Evolutionary conservation across 1,284 basidiomycete genomes (phyloP).

Genomic region (Fomitopsis palustris): DNA sequence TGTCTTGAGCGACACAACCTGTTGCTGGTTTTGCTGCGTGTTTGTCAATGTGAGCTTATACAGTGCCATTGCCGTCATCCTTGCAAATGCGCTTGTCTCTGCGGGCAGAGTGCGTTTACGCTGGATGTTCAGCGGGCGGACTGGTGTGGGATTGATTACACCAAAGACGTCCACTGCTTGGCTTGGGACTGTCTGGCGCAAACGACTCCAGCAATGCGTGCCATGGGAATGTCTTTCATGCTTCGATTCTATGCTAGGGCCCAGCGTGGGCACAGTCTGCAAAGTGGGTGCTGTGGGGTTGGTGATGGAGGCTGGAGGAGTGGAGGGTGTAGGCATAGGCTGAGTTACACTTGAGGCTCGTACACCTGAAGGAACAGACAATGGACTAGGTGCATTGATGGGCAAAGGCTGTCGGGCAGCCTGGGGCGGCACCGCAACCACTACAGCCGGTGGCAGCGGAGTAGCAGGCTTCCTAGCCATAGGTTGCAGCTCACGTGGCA

Average conservation of each 20-base stretch:
- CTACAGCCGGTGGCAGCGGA: not conserved
- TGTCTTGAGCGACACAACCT: slow-evolving; percentile 53
- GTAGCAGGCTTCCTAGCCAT: not conserved
- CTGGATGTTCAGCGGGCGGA: slow-evolving; percentile 33
- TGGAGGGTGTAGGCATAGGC: not conserved
- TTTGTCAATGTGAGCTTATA: slow-evolving; percentile 67
- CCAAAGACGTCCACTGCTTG: slow-evolving; percentile 37
- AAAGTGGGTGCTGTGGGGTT: not conserved
- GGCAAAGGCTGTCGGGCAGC: not conserved
- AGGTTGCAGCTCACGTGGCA: slow-evolving; percentile 9
- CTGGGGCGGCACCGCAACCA: not conserved
- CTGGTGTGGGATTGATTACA: slow-evolving; percentile 18
- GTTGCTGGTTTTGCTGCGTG: slow-evolving; percentile 66
- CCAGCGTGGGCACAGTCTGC: not conserved
- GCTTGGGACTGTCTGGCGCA: slow-evolving; percentile 40
- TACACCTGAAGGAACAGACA: too few relatives aligned
- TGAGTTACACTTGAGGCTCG: too few relatives aligned
- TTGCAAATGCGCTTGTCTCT: slow-evolving; percentile 47
- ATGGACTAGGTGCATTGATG: not conserved
- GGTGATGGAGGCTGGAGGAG: not conserved
- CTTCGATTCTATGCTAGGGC: not conserved
- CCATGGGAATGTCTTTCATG: not conserved
- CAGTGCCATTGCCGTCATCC: slow-evolving; percentile 63
- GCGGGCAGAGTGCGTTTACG: slow-evolving; percentile 34
- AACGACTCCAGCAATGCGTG: slow-evolving; percentile 46